Conservation (phyloP, 352 stramenopile genomes). For the Pythium folliculosum region DNA sequence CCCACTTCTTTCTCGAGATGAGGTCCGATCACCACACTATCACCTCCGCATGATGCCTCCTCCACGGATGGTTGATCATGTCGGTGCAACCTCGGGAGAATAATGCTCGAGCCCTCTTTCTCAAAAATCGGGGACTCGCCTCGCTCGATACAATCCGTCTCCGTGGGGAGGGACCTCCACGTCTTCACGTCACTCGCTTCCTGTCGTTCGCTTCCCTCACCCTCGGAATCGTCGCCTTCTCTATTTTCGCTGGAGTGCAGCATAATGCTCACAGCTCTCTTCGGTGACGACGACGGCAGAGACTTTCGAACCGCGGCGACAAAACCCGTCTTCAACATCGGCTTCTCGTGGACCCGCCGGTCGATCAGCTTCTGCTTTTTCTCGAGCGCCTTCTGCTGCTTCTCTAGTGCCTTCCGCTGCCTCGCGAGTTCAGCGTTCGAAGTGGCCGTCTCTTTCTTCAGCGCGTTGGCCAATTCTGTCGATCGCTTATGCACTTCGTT, state of each 20-base stretch:
- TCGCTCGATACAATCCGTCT: too few relatives aligned
- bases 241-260: background rate
- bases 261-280: background rate
- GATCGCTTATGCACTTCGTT: constrained; percentile 10
- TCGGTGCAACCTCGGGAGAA: too few relatives aligned
- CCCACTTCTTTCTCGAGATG: background rate
- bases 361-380: constrained; percentile 26
- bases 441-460: constrained; percentile 9
- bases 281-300: background rate
- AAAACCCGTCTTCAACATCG: background rate
- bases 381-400: constrained; percentile 15
- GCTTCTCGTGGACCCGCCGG: constrained; percentile 16
- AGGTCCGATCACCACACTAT: too few relatives aligned
- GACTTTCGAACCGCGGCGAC: constrained; percentile 3
- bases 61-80: too few relatives aligned
- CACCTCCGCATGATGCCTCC: too few relatives aligned
- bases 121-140: too few relatives aligned
- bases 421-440: constrained; percentile 19
- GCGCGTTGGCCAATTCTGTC: constrained; percentile 17
- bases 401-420: constrained; percentile 7
- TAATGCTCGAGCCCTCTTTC: too few relatives aligned
- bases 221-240: background rate
- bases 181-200: too few relatives aligned
- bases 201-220: background rate
- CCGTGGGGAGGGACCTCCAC: too few relatives aligned